A percentile compares a stretch with the other conserved stretches of the same genome.
These are phyloP conservation scores for Nidula microcarpa DNA, from an alignment of 768 basidiomycete species.

Conservation along the genomic window DNA sequence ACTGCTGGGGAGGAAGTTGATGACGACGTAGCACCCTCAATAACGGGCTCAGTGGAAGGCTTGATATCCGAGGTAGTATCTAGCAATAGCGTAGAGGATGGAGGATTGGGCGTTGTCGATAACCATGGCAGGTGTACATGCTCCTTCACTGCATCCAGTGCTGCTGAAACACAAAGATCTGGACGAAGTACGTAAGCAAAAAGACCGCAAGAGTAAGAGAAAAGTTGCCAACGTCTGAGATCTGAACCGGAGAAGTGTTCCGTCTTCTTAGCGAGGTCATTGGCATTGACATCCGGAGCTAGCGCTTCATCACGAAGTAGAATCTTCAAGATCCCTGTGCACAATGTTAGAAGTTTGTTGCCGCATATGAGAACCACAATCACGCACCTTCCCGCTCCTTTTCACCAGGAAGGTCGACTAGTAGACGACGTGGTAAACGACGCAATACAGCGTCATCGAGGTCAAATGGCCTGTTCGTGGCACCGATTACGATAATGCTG, in stretches of 20 bases:
- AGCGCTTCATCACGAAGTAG: conserved; percentile 78
- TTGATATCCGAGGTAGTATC: too few relatives aligned
- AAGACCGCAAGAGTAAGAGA: background rate
- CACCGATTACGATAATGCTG: conserved; percentile 87
- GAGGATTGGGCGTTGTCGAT: conserved; percentile 4
- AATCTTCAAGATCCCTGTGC: conserved; percentile 81
- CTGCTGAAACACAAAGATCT: conserved; percentile 94
- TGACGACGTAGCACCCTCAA: background rate
- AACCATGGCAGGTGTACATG: conserved; percentile 78
- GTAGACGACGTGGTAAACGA: conserved; percentile 78
- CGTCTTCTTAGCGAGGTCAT: conserved; percentile 62
- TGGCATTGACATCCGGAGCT: conserved; percentile 59
- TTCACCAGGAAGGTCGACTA: conserved; percentile 87
- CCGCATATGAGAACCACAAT: conserved; percentile 1
- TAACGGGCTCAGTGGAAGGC: background rate
- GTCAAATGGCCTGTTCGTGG: conserved; percentile 90
- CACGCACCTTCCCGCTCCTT: conserved; percentile 77
- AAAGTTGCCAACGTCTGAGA: conserved; percentile 71
- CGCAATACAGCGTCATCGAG: conserved; percentile 90
- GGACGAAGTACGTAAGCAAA: conserved; percentile 6
- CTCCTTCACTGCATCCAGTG: conserved; percentile 89
- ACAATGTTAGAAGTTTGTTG: conserved; percentile 3
- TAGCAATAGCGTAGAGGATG: background rate
- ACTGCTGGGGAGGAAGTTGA: background rate
- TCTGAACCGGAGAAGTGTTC: conserved; percentile 93